Evolutionary conservation across 2,329 filamentous ascomycete species (phyloP).

Genomic region (Trematosphaeria pertusa): DNA sequence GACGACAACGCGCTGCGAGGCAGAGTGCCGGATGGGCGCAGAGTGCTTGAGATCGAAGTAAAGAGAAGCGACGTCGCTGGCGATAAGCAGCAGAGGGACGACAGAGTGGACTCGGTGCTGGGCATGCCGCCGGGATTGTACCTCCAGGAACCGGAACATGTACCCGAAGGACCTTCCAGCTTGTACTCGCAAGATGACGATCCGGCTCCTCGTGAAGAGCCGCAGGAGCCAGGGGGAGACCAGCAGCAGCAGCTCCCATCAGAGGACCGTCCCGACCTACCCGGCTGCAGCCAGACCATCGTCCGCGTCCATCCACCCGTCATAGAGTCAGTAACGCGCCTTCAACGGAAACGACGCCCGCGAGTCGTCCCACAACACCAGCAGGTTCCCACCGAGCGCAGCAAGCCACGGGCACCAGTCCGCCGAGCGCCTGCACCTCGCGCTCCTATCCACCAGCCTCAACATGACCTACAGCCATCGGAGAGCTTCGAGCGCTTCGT

Average conservation of each 20-base stretch:
- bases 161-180: too few species aligned
- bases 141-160: too few species aligned
- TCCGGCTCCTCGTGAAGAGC: too few species aligned
- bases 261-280: too few species aligned
- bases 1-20: constrained; percentile 36
- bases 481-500: neutral
- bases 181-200: too few species aligned
- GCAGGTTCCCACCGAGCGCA: neutral
- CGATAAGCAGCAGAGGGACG: neutral
- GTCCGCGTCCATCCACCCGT: neutral
- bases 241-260: too few species aligned
- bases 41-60: constrained; percentile 63
- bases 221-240: too few species aligned
- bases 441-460: neutral
- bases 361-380: neutral
- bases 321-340: neutral
- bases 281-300: neutral
- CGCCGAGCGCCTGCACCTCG: neutral
- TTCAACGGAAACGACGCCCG: neutral
- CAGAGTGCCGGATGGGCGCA: constrained; percentile 54
- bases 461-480: neutral
- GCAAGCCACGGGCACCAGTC: too few species aligned
- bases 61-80: constrained; percentile 27
- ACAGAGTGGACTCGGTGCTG: neutral
- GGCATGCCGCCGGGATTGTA: too few species aligned